Evolutionary conservation across 140 eudicot species (phyloP), one percentile per base, ranked within the genome.

Genomic region (Ambrosia hybrid): DNA sequence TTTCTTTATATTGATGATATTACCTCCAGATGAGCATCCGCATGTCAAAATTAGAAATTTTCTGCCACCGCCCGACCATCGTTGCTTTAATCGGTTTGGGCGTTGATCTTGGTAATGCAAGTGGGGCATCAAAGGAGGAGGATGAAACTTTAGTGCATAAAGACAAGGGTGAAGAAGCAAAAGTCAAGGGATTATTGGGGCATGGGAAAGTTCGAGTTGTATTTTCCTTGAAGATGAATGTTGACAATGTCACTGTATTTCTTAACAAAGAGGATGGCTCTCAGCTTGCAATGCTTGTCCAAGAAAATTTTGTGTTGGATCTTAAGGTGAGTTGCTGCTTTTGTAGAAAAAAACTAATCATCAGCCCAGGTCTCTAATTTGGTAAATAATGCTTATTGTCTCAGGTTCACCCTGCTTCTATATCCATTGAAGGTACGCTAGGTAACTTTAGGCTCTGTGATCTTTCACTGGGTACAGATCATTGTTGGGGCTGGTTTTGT

Each of bases 401-500:
- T 59, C 30, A 93, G 97, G 91, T 94, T 80, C 97, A 94, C 80
- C 99, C 99, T 65, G 86, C 96, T 79, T 85, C 99, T 57, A 76
- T 78, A 39, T 88, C 94, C 38, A 83, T 94, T 77, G 97, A 83
- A 74, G 97, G 99, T 34, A 90, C 94, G 14, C 74, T 94, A 34
- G 99, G 99, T 30, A 94, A 94, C 80, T 80, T 94, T 57, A 86
- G 99, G 81, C 75, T 94, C 53, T 85, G 97, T 76, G 99, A 94
- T 80, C 76, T 80, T 56, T 79, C 96, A 12, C 88, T 94, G 10
- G 99, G 94, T 58, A 33, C 77, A 21, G 94, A 90, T 43, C 91
- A 84, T 70, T 79, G 85, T 81, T 94, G 99, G 99, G 91, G 91
- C 60, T 90, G 99, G 99, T 84, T 90, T 68, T 94, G 94, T 86